phyloP scores from a whole-genome alignment of 169 alveolate genomes.

The Plasmodium inui region DNA sequence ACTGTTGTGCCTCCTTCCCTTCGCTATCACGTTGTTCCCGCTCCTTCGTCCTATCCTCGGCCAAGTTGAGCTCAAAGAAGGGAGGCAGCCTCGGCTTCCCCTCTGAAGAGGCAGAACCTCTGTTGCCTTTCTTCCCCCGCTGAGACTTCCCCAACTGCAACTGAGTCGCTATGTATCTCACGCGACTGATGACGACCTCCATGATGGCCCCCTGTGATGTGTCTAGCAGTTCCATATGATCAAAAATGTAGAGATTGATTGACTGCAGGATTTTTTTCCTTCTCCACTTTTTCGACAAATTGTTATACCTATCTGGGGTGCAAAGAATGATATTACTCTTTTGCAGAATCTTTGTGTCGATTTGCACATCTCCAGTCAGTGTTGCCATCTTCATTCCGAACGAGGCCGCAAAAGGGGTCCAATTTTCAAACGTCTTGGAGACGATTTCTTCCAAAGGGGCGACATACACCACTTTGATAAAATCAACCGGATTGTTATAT shows the following conservation, averaged over 20 bases:
- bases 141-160: constrained; percentile 60
- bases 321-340: constrained; percentile 88
- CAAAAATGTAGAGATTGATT: constrained; percentile 93
- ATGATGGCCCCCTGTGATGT: constrained; percentile 89
- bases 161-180: constrained; percentile 94
- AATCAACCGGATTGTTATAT: constrained; percentile 11
- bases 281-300: constrained; percentile 93
- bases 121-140: not conserved
- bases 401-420: constrained; percentile 5
- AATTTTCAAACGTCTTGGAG: constrained; percentile 35
- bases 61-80: not conserved
- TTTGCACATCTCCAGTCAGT: constrained; percentile 89
- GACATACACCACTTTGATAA: constrained; percentile 56
- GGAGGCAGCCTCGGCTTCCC: not conserved
- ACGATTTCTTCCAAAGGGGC: constrained; percentile 71
- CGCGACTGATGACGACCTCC: constrained; percentile 95
- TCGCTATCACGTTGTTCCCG: not conserved
- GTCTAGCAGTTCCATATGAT: constrained; percentile 94
- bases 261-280: constrained; percentile 84
- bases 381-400: constrained; percentile 71
- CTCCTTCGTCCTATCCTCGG: not conserved
- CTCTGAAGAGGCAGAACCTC: not conserved
- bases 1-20: not conserved
- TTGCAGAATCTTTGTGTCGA: constrained; percentile 88
- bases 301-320: constrained; percentile 95